Percentiles rank a stretch among this genome's conserved stretches.
phyloP scores from a whole-genome alignment of 768 basidiomycete species.

The Mycena leptocephala region DNA sequence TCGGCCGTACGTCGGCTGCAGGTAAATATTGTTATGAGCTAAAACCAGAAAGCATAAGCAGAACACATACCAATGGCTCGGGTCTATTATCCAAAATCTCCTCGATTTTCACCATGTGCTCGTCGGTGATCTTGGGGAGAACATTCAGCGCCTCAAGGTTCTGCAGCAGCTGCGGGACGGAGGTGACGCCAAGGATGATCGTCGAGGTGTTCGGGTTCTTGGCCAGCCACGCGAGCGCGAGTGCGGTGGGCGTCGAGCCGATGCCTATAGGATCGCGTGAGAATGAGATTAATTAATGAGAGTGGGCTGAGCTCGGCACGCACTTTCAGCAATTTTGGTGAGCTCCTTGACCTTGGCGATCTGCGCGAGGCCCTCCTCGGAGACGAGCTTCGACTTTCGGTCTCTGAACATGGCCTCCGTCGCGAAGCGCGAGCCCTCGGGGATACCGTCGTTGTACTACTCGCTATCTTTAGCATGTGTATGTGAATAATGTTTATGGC shows the following conservation, averaged over 20 bases:
- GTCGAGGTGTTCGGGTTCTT: conserved; percentile 77
- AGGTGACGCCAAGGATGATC: conserved; percentile 79
- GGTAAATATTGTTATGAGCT: background rate
- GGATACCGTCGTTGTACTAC: conserved; percentile 27
- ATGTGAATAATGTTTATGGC: background rate
- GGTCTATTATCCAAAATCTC: conserved; percentile 76
- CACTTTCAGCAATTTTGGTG: conserved; percentile 76
- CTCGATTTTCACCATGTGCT: conserved; percentile 78
- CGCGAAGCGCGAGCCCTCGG: conserved; percentile 79
- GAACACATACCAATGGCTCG: conserved; percentile 57
- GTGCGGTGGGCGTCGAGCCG: conserved; percentile 70
- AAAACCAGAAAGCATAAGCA: background rate
- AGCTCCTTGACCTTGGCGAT: conserved; percentile 80
- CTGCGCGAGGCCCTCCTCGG: conserved; percentile 64
- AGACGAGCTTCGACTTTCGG: conserved; percentile 57
- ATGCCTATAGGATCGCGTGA: conserved; percentile 58
- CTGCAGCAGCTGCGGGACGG: conserved; percentile 74
- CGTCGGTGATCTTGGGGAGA: conserved; percentile 80
- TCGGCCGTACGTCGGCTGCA: conserved; percentile 41
- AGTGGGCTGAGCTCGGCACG: conserved; percentile 33
- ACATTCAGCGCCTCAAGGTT: conserved; percentile 84
- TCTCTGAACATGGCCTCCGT: conserved; percentile 71
- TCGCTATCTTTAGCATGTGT: conserved; percentile 53
- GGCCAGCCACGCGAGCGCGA: conserved; percentile 86
- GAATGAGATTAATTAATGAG: background rate